phyloP scores from a whole-genome alignment of 306 rosid species.

The Urtica urens region DNA sequence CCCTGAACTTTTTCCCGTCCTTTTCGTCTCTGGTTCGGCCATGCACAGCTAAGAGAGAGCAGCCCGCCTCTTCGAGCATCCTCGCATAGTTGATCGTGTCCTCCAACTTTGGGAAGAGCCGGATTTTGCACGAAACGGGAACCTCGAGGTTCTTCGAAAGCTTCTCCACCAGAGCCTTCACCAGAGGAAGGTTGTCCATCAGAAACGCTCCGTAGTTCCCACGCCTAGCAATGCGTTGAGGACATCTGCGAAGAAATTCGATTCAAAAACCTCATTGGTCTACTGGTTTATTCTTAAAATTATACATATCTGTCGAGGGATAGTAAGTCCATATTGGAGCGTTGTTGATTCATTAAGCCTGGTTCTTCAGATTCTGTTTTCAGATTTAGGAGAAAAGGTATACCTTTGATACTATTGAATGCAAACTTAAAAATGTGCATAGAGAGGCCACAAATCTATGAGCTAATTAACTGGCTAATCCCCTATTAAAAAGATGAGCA shows the following conservation, averaged over 20 bases:
- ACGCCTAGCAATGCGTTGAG: slow-evolving; percentile 83
- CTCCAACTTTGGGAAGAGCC: slow-evolving; percentile 69
- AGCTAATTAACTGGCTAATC: no score
- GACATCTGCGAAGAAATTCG: slow-evolving; percentile 51
- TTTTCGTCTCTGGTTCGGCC: slow-evolving; percentile 90
- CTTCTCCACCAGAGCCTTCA: slow-evolving; percentile 69
- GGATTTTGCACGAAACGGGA: slow-evolving; percentile 92
- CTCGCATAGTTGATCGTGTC: slow-evolving; percentile 70
- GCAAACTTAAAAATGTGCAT: no score
- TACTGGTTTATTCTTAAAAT: no score
- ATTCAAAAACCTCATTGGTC: no score
- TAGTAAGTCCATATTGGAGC: no score
- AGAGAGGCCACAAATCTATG: no score
- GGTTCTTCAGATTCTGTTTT: no score
- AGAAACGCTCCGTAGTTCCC: slow-evolving; percentile 90
- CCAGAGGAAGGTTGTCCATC: slow-evolving; percentile 92
- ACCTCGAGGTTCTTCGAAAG: slow-evolving; percentile 67
- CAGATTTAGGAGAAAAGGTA: no score
- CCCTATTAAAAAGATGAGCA: no score
- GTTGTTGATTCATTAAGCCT: no score
- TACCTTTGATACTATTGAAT: no score
- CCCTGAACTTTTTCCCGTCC: slow-evolving; percentile 76
- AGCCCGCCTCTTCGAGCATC: slow-evolving; percentile 95
- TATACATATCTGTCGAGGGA: no score
- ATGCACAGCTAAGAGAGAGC: slow-evolving; percentile 81